A percentile compares a stretch with the other conserved stretches of the same genome.
phyloP scores from a whole-genome alignment of 306 rosid species.

The Cucumis hystrix region DNA sequence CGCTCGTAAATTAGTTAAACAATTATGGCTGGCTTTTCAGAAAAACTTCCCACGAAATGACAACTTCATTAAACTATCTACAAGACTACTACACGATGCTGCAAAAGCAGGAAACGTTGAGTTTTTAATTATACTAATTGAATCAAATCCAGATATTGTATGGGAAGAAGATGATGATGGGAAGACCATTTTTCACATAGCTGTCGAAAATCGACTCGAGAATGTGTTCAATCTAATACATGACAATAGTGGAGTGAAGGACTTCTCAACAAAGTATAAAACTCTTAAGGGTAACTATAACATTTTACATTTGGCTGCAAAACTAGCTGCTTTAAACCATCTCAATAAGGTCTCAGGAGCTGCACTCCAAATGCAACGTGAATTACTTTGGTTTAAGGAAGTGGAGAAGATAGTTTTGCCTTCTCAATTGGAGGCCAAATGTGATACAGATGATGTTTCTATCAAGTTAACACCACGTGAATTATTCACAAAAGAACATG shows the following conservation, averaged over 20 bases:
- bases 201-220: conserved; percentile 13
- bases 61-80: neutral
- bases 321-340: conserved; percentile 9
- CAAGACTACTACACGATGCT: conserved; percentile 6
- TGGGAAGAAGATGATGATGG: conserved; percentile 8
- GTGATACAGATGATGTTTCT: neutral
- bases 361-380: conserved; percentile 24
- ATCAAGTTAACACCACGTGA: neutral
- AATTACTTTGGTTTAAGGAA: conserved; percentile 31
- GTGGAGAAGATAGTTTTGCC: conserved; percentile 25
- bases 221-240: conserved; percentile 14
- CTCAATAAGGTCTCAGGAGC: conserved; percentile 17
- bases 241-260: conserved; percentile 9
- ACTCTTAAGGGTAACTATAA: neutral
- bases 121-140: conserved; percentile 7
- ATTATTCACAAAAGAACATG: neutral
- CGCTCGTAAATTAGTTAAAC: conserved; percentile 8
- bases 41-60: neutral
- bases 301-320: conserved; percentile 14
- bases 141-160: conserved; percentile 9
- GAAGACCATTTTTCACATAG: conserved; percentile 11
- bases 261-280: neutral
- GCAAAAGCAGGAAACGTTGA: conserved; percentile 15
- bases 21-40: conserved; percentile 1
- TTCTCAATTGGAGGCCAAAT: neutral